Evolutionary conservation across 305 asterid species (phyloP).

Genomic region (Fraxinus dipetala): DNA sequence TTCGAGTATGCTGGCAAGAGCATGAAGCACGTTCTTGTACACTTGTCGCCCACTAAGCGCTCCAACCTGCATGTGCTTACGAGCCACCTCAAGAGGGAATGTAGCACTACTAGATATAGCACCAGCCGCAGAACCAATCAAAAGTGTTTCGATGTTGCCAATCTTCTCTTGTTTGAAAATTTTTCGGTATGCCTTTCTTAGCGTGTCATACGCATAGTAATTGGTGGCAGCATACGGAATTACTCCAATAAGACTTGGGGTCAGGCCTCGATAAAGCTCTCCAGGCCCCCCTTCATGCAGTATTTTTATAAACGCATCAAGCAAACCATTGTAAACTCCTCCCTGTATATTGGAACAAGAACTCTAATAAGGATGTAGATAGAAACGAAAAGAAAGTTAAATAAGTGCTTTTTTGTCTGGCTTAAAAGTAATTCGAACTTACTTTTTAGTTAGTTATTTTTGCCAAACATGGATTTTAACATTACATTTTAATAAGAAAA

Average conservation of each 20-base stretch:
- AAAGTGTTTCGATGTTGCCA: constrained; percentile 83
- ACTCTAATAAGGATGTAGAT: background rate
- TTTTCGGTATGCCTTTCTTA: constrained; percentile 60
- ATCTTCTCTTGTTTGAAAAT: constrained; percentile 64
- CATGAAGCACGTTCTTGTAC: constrained; percentile 79
- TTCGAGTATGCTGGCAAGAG: constrained; percentile 73
- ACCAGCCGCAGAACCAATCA: constrained; percentile 87
- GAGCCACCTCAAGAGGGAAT: constrained; percentile 92
- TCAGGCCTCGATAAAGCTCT: constrained; percentile 89
- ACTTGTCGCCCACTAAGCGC: constrained; percentile 83
- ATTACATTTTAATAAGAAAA: background rate
- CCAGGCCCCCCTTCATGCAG: constrained; percentile 80
- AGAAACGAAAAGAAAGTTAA: background rate
- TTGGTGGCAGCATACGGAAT: constrained; percentile 92
- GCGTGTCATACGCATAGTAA: constrained; percentile 80
- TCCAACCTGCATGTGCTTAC: constrained; percentile 96
- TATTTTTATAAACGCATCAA: constrained; percentile 85
- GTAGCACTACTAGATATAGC: constrained; percentile 95
- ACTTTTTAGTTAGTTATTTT: background rate
- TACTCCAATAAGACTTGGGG: constrained; percentile 89
- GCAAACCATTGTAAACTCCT: constrained; percentile 68
- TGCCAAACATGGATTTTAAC: background rate
- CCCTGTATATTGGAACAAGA: constrained; percentile 42
- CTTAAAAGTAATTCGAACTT: background rate
- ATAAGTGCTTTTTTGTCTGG: background rate